Conservation (phyloP, 2,329 filamentous ascomycete genomes). For the Arthrobotrys iridis region DNA sequence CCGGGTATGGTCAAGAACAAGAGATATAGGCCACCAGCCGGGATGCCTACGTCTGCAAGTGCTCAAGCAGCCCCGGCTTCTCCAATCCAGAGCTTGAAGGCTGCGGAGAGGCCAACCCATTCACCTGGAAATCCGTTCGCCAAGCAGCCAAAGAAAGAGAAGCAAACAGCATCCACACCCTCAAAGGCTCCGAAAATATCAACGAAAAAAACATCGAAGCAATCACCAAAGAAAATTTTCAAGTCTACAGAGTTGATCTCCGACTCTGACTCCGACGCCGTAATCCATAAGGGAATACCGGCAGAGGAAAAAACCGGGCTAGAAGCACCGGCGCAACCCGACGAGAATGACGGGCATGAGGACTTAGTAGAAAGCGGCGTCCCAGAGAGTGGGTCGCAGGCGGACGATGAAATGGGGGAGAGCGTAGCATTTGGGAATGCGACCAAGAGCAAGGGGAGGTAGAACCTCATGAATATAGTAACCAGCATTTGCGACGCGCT, state of each 20-base stretch:
- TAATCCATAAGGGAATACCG: neutral
- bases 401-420: slow-evolving; percentile 40
- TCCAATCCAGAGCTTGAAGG: neutral
- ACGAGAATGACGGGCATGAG: neutral
- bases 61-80: neutral
- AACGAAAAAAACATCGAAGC: neutral
- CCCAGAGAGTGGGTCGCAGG: neutral
- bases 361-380: neutral
- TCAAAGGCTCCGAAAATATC: neutral
- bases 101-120: slow-evolving; percentile 5
- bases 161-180: neutral
- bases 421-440: slow-evolving; percentile 26
- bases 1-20: slow-evolving; percentile 20
- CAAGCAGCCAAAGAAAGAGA: neutral
- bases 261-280: neutral
- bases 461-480: neutral
- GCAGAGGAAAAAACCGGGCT: neutral
- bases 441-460: slow-evolving; percentile 16
- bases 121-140: slow-evolving; percentile 38
- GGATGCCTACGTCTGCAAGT: neutral
- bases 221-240: neutral
- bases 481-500: neutral
- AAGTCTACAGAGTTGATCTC: neutral
- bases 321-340: neutral
- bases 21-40: slow-evolving; percentile 20